These are phyloP conservation scores for Cladosporium austrohemisphaericum DNA, from an alignment of 2,329 filamentous ascomycete genomes.

Conservation along the genomic window DNA sequence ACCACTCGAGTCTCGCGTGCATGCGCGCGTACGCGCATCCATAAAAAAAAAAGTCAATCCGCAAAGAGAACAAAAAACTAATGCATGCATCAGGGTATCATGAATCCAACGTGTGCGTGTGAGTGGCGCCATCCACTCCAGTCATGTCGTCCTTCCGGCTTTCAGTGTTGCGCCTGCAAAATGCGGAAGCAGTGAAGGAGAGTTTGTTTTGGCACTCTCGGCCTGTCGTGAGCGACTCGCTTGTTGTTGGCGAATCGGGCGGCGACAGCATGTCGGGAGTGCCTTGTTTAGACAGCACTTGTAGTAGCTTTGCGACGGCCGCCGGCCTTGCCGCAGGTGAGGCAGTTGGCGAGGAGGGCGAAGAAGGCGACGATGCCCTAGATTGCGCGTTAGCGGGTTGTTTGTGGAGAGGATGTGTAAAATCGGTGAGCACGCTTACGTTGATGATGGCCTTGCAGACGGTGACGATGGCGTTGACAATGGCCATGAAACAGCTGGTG, in stretches of 20 bases:
- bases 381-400: slow-evolving; percentile 15
- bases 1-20: no score
- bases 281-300: slow-evolving; percentile 34
- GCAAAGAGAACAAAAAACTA: slow-evolving; percentile 2
- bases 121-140: neutral
- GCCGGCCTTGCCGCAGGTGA: slow-evolving; percentile 47
- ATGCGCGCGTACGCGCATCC: no score
- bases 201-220: neutral
- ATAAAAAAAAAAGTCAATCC: no score
- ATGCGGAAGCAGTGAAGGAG: no score
- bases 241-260: neutral
- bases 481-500: slow-evolving; percentile 44
- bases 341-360: slow-evolving; percentile 47
- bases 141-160: no score
- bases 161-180: no score
- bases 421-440: slow-evolving; percentile 19
- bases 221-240: neutral
- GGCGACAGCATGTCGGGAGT: slow-evolving; percentile 2
- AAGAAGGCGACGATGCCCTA: slow-evolving; percentile 49
- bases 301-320: slow-evolving; percentile 36
- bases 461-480: slow-evolving; percentile 45
- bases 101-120: slow-evolving; percentile 14
- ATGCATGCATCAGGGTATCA: slow-evolving; percentile 16
- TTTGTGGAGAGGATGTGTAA: neutral
- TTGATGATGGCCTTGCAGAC: slow-evolving; percentile 46